Percentiles rank a stretch among this genome's conserved stretches.
Conservation (phyloP, 169 alveolate genomes). For the Plasmodium billcollinsi region DNA sequence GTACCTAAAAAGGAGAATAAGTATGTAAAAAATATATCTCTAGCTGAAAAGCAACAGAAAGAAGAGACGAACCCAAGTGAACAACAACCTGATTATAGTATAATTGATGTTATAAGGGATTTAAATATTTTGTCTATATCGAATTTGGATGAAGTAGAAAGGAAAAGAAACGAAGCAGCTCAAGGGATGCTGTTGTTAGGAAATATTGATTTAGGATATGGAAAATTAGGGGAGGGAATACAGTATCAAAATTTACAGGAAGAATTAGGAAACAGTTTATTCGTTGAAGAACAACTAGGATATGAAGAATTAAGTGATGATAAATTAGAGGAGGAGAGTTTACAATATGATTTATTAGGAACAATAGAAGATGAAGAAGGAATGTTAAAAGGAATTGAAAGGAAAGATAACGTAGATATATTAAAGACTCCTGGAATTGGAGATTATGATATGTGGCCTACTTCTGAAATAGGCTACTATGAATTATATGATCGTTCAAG, state of each 20-base stretch:
- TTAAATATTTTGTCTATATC: slow-evolving; percentile 6
- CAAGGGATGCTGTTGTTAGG: too few relatives aligned
- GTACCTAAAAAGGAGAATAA: neutral
- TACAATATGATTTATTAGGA: too few relatives aligned
- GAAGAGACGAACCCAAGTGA: slow-evolving; percentile 1
- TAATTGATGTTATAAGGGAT: neutral
- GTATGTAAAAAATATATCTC: slow-evolving; percentile 12
- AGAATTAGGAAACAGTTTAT: too few relatives aligned
- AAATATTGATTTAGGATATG: too few relatives aligned
- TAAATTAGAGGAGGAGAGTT: too few relatives aligned
- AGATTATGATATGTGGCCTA: neutral
- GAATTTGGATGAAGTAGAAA: too few relatives aligned
- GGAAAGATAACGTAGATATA: neutral
- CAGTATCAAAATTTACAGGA: too few relatives aligned
- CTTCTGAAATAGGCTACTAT: too few relatives aligned
- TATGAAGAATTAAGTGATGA: too few relatives aligned
- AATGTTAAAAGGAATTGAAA: neutral
- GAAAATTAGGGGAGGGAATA: too few relatives aligned
- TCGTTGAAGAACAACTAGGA: neutral
- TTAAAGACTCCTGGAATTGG: neutral
- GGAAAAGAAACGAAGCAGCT: too few relatives aligned
- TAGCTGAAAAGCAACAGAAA: slow-evolving; percentile 33
- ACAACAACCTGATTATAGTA: neutral
- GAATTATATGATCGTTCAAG: too few relatives aligned
- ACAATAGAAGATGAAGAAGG: neutral